Base-by-base conservation (phyloP, 164 flowering plant species). In the Umbilicus rupestris region DNA sequence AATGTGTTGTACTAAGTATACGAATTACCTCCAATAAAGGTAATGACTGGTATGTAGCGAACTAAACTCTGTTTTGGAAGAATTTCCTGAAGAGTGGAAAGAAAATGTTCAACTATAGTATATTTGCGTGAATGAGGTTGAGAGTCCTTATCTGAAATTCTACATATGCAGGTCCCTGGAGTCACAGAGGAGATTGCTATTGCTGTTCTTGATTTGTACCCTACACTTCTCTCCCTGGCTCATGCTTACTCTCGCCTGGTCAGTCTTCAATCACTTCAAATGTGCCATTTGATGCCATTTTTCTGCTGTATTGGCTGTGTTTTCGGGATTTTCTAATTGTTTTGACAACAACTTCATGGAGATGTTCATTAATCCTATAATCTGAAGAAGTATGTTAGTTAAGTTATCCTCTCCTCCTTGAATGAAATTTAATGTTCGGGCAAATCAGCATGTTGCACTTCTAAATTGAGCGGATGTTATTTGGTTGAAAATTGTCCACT, bases 131-230 rank as follows among this genome's bases (percentile, higher is more conserved):
- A 69, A 26, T 37, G 37, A 24, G 1, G 10, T 28, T 7, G 3
- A 50, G 57, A 10, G 39, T 28, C 17, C 17, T 19, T 14, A 22
- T 49, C 29, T 20, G 46, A 30, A 26, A 47, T 50, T 70, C 62
- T 60, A 58, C 69, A 47, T 20, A 33, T 80, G 69, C 90, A 94
- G 97, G 93, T 94, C 62, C 85, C 97, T 39, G 95, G 82, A 22
- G 98, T 94, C 39, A 94, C 97, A 8, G 98, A 94, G 78, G 91
- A 89, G 47, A 69, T 82, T 76, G 98, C 95, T 30, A 67, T 85
- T 46, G 85, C 92, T 66, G 92, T 90, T 75, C 55, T 87, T 59
- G 88, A 87, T 71, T 49, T 89, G 78, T 87, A 89, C 71, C 97
- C 97, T 22, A 93, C 98, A 57, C 66, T 87, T 31, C 7, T 82